A percentile compares a stretch with the other conserved stretches of the same genome.
These are phyloP conservation scores for Ceratobasidium sp. DNA, from an alignment of 1,284 basidiomycete species.

Conservation along the genomic window DNA sequence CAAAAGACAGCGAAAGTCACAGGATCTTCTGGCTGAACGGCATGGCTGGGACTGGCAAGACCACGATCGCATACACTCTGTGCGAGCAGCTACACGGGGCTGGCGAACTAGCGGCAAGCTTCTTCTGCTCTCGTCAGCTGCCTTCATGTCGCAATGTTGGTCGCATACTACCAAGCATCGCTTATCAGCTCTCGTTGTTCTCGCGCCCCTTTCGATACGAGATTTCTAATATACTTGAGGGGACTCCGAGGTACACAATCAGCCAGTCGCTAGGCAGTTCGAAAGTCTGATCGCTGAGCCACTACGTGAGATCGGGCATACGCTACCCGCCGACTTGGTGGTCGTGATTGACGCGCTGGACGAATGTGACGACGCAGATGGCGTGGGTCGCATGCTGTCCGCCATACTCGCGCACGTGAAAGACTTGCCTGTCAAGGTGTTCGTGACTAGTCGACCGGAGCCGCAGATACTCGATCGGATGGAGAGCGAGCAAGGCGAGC, in stretches of 20 bases:
- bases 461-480: neutral
- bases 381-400: neutral
- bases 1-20: neutral
- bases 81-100: too few relatives aligned
- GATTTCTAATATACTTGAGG: too few relatives aligned
- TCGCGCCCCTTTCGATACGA: too few relatives aligned
- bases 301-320: neutral
- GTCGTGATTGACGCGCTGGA: neutral
- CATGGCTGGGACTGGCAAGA: neutral
- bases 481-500: neutral
- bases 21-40: slow-evolving; percentile 17
- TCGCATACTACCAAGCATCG: too few relatives aligned
- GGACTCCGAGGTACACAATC: too few relatives aligned
- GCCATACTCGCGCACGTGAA: neutral
- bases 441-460: neutral
- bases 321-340: neutral
- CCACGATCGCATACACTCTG: too few relatives aligned
- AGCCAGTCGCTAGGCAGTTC: neutral
- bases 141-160: too few relatives aligned
- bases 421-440: neutral
- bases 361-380: slow-evolving; percentile 2
- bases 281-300: neutral
- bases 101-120: too few relatives aligned
- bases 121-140: too few relatives aligned
- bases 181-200: too few relatives aligned